Conservation (phyloP, 176 grass and related monocot species). For the Tuctoria greenei region DNA sequence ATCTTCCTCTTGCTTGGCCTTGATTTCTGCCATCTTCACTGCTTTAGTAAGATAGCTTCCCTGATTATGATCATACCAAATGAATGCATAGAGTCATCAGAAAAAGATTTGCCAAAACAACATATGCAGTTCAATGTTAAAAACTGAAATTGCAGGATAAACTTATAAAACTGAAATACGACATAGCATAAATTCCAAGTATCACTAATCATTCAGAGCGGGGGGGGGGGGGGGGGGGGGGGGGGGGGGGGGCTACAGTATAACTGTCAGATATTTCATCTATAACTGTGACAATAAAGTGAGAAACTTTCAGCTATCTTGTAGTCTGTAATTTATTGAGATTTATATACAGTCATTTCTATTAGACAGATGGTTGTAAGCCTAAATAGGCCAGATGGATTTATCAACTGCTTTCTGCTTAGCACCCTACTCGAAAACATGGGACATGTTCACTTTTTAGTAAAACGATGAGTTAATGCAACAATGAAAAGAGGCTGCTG, state of each 20-base stretch:
- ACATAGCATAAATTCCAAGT: conserved; percentile 9
- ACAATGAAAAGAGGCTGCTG: conserved; percentile 15
- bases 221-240: not conserved
- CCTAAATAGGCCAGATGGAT: not conserved
- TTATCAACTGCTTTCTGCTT: not conserved
- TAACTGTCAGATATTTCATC: not conserved
- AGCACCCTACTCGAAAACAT: not conserved
- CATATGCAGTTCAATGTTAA: not conserved
- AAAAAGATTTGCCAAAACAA: conserved; percentile 10
- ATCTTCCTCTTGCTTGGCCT: conserved; percentile 82
- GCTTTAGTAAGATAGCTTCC: conserved; percentile 78
- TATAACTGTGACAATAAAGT: not conserved
- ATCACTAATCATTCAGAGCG: not conserved
- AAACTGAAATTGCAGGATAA: not conserved
- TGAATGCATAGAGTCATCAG: not conserved
- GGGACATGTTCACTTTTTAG: not conserved
- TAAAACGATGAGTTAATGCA: not conserved
- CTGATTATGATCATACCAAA: conserved; percentile 42
- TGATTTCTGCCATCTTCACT: conserved; percentile 63
- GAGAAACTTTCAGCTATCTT: not conserved
- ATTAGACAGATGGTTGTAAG: not conserved
- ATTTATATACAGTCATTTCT: not conserved
- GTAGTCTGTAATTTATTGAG: not conserved
- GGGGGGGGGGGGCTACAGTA: not conserved
- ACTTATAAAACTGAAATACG: conserved; percentile 11